Evolutionary conservation across 1,284 basidiomycete genomes (phyloP).

Genomic region (Mycena sp.): DNA sequence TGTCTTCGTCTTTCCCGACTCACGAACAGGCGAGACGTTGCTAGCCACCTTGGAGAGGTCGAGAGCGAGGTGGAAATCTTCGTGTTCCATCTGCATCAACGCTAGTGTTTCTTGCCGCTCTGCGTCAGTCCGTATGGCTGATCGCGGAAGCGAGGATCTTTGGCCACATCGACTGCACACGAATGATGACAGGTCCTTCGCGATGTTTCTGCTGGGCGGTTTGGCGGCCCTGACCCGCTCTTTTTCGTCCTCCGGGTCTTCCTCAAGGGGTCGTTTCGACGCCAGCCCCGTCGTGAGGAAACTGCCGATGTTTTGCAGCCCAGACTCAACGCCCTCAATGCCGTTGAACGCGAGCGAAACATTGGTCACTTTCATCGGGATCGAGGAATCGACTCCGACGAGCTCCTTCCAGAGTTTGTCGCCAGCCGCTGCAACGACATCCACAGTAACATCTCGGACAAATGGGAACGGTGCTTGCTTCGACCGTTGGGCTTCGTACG

Average conservation of each 20-base stretch:
- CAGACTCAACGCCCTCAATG: slow-evolving; percentile 81
- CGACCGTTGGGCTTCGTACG: slow-evolving; percentile 73
- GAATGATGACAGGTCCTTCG: slow-evolving; percentile 45
- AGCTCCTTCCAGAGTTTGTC: slow-evolving; percentile 91
- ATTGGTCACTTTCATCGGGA: slow-evolving; percentile 74
- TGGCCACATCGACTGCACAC: slow-evolving; percentile 65
- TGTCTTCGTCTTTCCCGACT: slow-evolving; percentile 23
- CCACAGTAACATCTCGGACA: slow-evolving; percentile 75
- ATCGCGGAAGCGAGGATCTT: slow-evolving; percentile 47
- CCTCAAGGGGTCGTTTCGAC: slow-evolving; percentile 44
- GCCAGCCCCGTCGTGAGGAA: slow-evolving; percentile 68
- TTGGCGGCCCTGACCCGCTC: slow-evolving; percentile 1
- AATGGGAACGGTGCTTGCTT: slow-evolving; percentile 90
- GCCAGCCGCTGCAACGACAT: slow-evolving; percentile 81
- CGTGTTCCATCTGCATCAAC: slow-evolving; percentile 74
- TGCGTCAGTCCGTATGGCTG: slow-evolving; percentile 36
- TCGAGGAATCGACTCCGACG: slow-evolving; percentile 48
- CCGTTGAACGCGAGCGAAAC: slow-evolving; percentile 87
- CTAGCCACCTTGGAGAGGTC: slow-evolving; percentile 63
- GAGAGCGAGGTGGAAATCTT: slow-evolving; percentile 88
- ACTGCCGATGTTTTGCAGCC: slow-evolving; percentile 88
- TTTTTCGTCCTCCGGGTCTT: slow-evolving; percentile 31
- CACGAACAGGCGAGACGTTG: slow-evolving; percentile 15
- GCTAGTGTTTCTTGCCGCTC: slow-evolving; percentile 52
- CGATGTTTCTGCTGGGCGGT: slow-evolving; percentile 7